A percentile compares a stretch with the other conserved stretches of the same genome.
phyloP scores from a whole-genome alignment of 2,329 filamentous ascomycete genomes.

The Diplodia scrobiculata region DNA sequence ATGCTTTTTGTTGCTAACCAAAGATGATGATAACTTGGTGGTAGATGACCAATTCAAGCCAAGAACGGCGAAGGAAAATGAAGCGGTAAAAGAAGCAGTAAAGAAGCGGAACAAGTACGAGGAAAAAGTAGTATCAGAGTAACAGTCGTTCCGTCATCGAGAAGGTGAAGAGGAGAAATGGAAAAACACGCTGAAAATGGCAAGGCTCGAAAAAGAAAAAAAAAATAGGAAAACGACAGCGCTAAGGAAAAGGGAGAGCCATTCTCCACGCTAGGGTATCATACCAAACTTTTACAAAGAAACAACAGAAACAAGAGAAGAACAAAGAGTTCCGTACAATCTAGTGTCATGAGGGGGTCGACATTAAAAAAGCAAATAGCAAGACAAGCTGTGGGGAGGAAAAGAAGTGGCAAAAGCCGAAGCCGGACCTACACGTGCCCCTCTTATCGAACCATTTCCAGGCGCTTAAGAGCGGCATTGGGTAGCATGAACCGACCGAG shows the following conservation, averaged over 20 bases:
- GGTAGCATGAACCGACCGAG: background rate
- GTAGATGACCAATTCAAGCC: background rate
- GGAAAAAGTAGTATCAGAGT: background rate
- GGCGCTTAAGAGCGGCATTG: background rate
- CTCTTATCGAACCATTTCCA: conserved; percentile 6
- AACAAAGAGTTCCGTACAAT: conserved; percentile 1
- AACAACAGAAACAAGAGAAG: background rate
- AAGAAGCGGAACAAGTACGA: background rate
- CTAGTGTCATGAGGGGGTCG: conserved; percentile 7
- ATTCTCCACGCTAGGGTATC: conserved; percentile 17
- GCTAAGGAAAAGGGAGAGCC: background rate
- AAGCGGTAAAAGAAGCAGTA: background rate
- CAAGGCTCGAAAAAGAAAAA: background rate
- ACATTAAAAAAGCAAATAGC: background rate
- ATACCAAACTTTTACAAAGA: conserved; percentile 13
- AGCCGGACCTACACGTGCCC: background rate
- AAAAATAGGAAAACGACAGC: background rate
- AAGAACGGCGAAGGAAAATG: background rate
- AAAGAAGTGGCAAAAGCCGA: background rate
- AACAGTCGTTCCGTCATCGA: conserved; percentile 14
- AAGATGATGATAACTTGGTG: background rate
- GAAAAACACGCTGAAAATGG: background rate
- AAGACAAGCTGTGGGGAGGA: background rate
- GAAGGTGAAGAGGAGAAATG: background rate
- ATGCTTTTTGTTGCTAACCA: conserved; percentile 12